Evolutionary conservation across 2,329 filamentous ascomycete genomes (phyloP), one percentile per base, ranked within the genome.

Genomic region (Pleoardoris graminearum): DNA sequence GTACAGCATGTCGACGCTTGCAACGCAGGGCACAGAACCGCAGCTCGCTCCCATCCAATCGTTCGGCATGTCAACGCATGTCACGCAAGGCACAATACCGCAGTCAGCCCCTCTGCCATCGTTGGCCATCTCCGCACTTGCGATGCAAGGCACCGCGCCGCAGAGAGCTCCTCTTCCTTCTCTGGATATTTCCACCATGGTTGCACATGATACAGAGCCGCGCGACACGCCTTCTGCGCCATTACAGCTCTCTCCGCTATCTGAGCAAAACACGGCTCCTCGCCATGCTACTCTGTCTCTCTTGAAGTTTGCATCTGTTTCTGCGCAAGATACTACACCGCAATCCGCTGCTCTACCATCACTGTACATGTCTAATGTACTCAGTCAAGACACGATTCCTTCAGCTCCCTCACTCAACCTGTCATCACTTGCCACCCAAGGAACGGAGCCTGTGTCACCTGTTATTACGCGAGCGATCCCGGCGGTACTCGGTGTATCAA

Each of bases 371-470:
- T 53, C 58, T 19, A 19, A 11, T n/a, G 49, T 64, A 19, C 59
- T 54, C 8, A 57, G 58, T 7, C 56, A 65, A 25, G 50, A 49
- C 27, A 67, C 63, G 21, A 54, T 44, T 29, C 68, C 66, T 21
- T 25, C 36, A 23, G 46, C 36, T n/a, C 46, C 46, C 6, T 36
- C 49, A 7, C 58, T 60, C 29, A 21, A 52, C 7, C 44, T 58
- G 23, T 63, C 62, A 14, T 48, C 53, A 14, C 47, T 62, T 27
- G 52, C 55, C 10, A 27, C 57, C 27, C 59, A 61, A 32, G 53
- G 35, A 14, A 62, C 61, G 10, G 70, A 74, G 43, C 74, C 65
- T 36, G 37, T 62, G 12, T 57, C 55, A n/a, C 61, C 74, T 12
- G 52, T 63, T 11, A 54, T 62, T 5, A 66, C 72, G 42, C 68